Evolutionary conservation across 306 rosid genomes (phyloP).

Genomic region (Vachellia pachyceras): DNA sequence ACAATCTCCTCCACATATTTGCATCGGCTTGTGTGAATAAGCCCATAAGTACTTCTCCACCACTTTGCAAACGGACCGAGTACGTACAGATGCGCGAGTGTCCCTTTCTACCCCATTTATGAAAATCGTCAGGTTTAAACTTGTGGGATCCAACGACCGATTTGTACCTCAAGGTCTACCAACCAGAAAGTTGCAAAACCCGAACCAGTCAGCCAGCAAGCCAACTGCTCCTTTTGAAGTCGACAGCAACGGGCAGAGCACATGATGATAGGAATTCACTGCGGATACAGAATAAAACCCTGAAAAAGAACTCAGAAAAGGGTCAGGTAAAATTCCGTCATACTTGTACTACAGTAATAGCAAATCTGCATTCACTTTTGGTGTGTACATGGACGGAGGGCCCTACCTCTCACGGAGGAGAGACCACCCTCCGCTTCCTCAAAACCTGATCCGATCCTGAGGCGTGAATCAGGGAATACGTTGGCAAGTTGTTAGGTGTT

Average conservation of each 20-base stretch:
- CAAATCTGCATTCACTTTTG: neutral
- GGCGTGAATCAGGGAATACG: neutral
- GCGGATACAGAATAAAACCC: neutral
- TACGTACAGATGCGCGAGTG: too few species aligned
- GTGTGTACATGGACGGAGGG: neutral
- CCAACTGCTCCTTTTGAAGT: too few species aligned
- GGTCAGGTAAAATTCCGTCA: neutral
- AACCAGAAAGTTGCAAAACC: neutral
- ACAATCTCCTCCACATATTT: too few species aligned
- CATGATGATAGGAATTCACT: neutral
- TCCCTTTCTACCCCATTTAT: too few species aligned
- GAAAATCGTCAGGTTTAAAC: too few species aligned
- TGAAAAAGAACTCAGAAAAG: neutral
- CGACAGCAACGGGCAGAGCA: conserved; percentile 8
- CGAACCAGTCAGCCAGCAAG: neutral
- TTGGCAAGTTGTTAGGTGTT: conserved; percentile 4
- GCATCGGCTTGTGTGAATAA: too few species aligned
- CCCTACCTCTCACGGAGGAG: neutral
- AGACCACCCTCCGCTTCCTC: neutral
- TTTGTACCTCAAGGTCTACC: neutral
- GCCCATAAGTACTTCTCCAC: too few species aligned
- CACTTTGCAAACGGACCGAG: too few species aligned
- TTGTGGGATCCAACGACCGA: neutral
- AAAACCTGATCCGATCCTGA: conserved; percentile 4
- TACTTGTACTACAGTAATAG: too few species aligned